Conservation (phyloP, 129 eudicot species). For the Gnaphalium uliginosum region DNA sequence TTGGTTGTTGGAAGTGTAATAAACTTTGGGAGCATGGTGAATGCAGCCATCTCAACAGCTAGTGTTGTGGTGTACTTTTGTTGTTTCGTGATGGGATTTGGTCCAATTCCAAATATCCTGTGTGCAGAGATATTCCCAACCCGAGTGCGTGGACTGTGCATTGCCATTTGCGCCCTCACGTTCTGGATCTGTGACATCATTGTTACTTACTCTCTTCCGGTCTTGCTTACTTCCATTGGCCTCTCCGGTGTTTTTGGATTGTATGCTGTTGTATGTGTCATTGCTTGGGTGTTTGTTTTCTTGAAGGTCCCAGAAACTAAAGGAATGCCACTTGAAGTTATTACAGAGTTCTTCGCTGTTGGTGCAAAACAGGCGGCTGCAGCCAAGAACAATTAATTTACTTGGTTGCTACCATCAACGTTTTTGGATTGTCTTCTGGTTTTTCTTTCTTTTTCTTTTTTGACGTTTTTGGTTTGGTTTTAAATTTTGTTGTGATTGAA, state of each 20-base stretch:
- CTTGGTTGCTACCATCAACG: background rate
- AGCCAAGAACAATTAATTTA: constrained; percentile 35
- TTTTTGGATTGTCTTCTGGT: constrained; percentile 24
- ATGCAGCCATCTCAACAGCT: constrained; percentile 69
- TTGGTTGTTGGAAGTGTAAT: constrained; percentile 64
- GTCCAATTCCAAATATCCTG: constrained; percentile 90
- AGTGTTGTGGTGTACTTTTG: constrained; percentile 81
- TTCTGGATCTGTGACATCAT: constrained; percentile 87
- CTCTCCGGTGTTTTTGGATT: constrained; percentile 84
- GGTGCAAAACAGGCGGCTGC: constrained; percentile 75
- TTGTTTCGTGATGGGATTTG: constrained; percentile 85
- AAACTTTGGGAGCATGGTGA: constrained; percentile 47
- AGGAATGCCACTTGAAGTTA: constrained; percentile 99
- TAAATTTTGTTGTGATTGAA: constrained; percentile 36
- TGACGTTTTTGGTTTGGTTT: constrained; percentile 31
- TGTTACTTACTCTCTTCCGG: constrained; percentile 82
- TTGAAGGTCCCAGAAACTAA: constrained; percentile 95
- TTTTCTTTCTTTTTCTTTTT: background rate
- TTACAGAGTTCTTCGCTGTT: constrained; percentile 82
- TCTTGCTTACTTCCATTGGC: constrained; percentile 75
- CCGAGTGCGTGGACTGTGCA: constrained; percentile 85
- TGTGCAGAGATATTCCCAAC: constrained; percentile 97
- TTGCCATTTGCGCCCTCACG: constrained; percentile 81
- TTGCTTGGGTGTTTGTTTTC: constrained; percentile 81
- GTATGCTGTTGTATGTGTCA: constrained; percentile 63